phyloP scores from a whole-genome alignment of 305 asterid genomes.

The Solanum hybrid region DNA sequence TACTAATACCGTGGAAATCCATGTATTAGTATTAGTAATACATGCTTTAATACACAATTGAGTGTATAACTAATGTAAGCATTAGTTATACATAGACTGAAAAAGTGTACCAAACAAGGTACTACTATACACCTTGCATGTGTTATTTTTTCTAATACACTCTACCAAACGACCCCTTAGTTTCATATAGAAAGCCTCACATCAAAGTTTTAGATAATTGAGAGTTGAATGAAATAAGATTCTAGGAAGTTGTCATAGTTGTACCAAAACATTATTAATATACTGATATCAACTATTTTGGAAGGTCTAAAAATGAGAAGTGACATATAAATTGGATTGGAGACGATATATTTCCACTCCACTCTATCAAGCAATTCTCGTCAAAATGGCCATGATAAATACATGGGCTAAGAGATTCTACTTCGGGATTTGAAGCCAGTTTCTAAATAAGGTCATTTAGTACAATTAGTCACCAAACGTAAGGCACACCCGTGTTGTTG shows the following conservation, averaged over 20 bases:
- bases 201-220: neutral
- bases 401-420: neutral
- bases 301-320: neutral
- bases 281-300: neutral
- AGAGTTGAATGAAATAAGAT: neutral
- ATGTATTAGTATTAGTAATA: neutral
- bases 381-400: neutral
- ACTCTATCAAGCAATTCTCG: neutral
- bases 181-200: neutral
- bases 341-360: neutral
- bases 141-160: neutral
- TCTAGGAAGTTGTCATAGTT: neutral
- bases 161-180: neutral
- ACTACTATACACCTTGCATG: neutral
- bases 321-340: neutral
- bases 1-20: neutral
- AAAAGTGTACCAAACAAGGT: neutral
- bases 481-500: neutral
- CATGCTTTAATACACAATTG: neutral
- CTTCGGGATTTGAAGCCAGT: neutral
- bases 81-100: neutral
- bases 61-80: neutral
- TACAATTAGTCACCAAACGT: neutral
- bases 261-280: neutral
- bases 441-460: neutral